Percentiles rank a stretch among this genome's conserved stretches.
phyloP scores from a whole-genome alignment of 2,329 filamentous ascomycete genomes.

The Myriangium duriaei region DNA sequence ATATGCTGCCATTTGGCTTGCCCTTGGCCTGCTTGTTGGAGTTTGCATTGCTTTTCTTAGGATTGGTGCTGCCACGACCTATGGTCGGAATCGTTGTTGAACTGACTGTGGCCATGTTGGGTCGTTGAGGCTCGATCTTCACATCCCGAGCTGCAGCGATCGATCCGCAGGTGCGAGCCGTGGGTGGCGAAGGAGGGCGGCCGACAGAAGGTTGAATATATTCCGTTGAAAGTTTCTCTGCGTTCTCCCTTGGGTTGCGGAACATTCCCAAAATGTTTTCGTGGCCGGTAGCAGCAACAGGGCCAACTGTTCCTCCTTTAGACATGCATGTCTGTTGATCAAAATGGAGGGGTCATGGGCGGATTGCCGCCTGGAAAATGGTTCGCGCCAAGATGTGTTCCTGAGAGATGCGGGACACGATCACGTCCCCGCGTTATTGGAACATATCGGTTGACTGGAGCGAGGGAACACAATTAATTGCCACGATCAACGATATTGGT shows the following conservation, averaged over 20 bases:
- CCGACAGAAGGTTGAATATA: conserved; percentile 35
- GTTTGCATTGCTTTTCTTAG: conserved; percentile 23
- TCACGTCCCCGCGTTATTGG: no score
- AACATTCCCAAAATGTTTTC: no score
- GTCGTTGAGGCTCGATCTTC: conserved; percentile 12
- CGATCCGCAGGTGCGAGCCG: conserved; percentile 5
- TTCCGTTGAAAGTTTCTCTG: conserved; percentile 21
- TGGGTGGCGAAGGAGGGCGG: conserved; percentile 40
- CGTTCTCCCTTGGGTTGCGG: conserved; percentile 40
- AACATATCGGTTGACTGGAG: no score
- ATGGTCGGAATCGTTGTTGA: conserved; percentile 18
- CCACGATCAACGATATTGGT: no score
- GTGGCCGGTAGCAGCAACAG: no score
- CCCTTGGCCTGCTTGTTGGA: conserved; percentile 26
- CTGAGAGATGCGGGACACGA: no score
- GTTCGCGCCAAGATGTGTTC: no score
- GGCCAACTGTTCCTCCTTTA: no score
- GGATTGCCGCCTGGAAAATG: no score
- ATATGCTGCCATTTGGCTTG: conserved; percentile 38
- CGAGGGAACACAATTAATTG: no score
- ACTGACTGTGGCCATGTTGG: conserved; percentile 20
- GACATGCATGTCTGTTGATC: no score
- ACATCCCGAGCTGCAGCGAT: conserved; percentile 15
- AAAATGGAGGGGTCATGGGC: no score
- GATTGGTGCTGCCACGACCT: conserved; percentile 21